Conservation (phyloP, 2,329 filamentous ascomycete species). For the Hymenoscyphus fraxineus region DNA sequence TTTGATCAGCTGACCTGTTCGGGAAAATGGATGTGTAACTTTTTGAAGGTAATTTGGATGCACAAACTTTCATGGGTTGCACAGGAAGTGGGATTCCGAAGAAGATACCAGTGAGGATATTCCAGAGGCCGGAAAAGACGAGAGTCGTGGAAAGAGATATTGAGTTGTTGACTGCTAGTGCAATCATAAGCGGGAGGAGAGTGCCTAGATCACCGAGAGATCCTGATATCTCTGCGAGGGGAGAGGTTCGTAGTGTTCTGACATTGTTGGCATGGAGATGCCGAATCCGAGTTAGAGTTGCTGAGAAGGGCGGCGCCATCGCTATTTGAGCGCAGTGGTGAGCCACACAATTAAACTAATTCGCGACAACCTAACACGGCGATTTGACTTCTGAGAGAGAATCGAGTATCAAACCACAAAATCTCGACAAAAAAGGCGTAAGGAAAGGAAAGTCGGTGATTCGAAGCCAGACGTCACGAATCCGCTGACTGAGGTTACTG, state of each 20-base stretch:
- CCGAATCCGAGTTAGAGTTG: constrained; percentile 21
- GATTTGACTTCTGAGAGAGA: background rate
- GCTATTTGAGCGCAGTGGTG: background rate
- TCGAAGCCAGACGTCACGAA: background rate
- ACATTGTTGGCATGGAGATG: constrained; percentile 46
- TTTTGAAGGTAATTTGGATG: background rate
- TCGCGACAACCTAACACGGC: no score
- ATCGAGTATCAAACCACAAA: background rate
- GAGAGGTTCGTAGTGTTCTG: constrained; percentile 49
- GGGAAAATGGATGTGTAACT: constrained; percentile 38
- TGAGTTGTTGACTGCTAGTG: constrained; percentile 71
- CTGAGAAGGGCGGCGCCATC: background rate
- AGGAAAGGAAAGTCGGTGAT: background rate
- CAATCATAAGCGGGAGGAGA: constrained; percentile 82
- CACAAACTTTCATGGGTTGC: constrained; percentile 70
- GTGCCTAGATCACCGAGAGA: constrained; percentile 87
- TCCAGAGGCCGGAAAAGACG: constrained; percentile 83
- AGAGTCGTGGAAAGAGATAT: constrained; percentile 81
- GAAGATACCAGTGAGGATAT: constrained; percentile 73
- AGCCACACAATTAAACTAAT: background rate
- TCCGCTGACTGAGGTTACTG: background rate
- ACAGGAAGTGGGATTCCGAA: constrained; percentile 91
- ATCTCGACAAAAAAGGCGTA: background rate
- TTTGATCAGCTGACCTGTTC: background rate
- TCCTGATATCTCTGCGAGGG: constrained; percentile 77